Evolutionary conservation across 768 basidiomycete genomes (phyloP), one percentile per base, ranked within the genome.

Genomic region (Tephrocybe rancida): DNA sequence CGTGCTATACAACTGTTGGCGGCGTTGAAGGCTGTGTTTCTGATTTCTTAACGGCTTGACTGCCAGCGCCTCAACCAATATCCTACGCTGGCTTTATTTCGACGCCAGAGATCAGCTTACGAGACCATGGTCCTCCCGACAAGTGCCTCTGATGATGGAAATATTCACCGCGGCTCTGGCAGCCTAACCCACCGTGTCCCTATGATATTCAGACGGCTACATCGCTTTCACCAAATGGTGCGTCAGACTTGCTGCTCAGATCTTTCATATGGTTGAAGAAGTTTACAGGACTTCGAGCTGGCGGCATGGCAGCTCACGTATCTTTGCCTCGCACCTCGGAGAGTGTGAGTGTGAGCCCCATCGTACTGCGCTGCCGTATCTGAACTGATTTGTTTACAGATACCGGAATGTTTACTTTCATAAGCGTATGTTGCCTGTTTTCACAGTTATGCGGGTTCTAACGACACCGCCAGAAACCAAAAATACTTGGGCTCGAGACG

Each of bases 351-450:
- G 48, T 58, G 58, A 61, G 54, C 60, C 54, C 44, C 52, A 44
- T 52, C 44, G 43, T 24, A 25, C 45, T 60, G 37, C 30, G 19
- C 29, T 26, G 9, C 46, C 22, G 9, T 44, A 19, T 26, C 9
- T 41, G 29, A 49, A 37, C 50, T 71, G 58, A 65, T 60, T n/a
- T 49, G 44, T 48, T 44, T 18, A 41, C 25, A 93, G 91, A 16
- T 95, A 97, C 70, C 87, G 94, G 45, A 96, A 98, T 71, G 95
- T 97, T 6, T 98, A 98, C 68, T 97, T 95, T 66, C 95, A 97
- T 73, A 95, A 95, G 73, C 92, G 95, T 95, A 66, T 64, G 87
- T 71, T 21, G 14, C 21, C 19, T 30, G 13, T 24, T 45, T 27
- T 11, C 5, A 35, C 22, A 14, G 18, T 29, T 21, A 44, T 44